phyloP scores from a whole-genome alignment of 495 filamentous ascomycete species.

The Aspergillus saccharolyticus region DNA sequence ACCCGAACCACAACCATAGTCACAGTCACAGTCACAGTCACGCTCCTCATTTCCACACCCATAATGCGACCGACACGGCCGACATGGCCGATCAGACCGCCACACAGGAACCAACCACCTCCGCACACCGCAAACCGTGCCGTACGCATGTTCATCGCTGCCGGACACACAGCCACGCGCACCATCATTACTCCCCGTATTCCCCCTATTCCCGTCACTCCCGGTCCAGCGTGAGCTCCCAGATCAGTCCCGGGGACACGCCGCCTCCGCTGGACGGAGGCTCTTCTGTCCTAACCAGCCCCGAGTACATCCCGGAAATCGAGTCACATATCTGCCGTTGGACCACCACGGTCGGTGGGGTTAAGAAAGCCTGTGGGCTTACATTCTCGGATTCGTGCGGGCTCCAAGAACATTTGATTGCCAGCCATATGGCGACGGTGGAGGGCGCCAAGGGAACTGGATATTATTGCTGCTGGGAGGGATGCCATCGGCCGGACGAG shows the following conservation, averaged over 20 bases:
- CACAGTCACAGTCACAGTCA: constrained; percentile 13
- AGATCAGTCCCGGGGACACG: constrained; percentile 38
- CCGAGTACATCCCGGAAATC: constrained; percentile 33
- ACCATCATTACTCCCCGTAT: constrained; percentile 30
- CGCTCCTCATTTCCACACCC: constrained; percentile 2
- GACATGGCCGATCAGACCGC: constrained; percentile 29
- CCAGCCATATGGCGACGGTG: constrained; percentile 37
- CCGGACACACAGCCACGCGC: constrained; percentile 30
- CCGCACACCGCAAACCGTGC: constrained; percentile 27
- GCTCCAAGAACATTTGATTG: constrained; percentile 42
- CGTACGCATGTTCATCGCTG: constrained; percentile 36
- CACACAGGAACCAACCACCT: constrained; percentile 16
- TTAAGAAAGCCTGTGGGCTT: constrained; percentile 31
- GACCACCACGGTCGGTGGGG: constrained; percentile 25
- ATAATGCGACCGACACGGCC: neutral
- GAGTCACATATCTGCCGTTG: constrained; percentile 39
- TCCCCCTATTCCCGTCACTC: constrained; percentile 42
- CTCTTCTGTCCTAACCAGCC: constrained; percentile 39
- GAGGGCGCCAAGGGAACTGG: constrained; percentile 41
- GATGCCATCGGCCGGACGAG: constrained; percentile 42
- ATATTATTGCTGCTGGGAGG: constrained; percentile 48
- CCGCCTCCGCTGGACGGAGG: constrained; percentile 42
- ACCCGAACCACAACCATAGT: constrained; percentile 20
- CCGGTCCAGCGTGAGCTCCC: constrained; percentile 40
- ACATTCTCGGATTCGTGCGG: constrained; percentile 31